Evolutionary conservation across 345 rosid genomes (phyloP).

Genomic region (Schrenkiella parvula): DNA sequence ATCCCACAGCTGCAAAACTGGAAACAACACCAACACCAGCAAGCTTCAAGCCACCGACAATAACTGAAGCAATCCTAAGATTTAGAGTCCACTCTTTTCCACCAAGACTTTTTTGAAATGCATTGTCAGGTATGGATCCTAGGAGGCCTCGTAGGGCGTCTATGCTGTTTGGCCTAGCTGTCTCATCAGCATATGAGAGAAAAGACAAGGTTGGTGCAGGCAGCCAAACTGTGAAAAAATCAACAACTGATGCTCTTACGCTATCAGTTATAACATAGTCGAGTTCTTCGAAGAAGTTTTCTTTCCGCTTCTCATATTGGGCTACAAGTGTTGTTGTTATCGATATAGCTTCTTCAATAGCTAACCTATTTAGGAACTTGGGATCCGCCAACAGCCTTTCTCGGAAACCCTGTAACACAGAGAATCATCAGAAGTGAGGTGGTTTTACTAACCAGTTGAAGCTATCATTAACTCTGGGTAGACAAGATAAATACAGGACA

Average conservation of each 20-base stretch:
- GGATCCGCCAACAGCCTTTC: constrained; percentile 93
- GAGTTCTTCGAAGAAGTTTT: constrained; percentile 81
- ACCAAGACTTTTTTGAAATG: constrained; percentile 81
- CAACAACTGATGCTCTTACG: constrained; percentile 70
- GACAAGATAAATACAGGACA: not conserved
- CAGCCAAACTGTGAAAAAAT: constrained; percentile 92
- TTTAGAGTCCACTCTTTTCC: constrained; percentile 76
- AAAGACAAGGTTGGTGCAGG: constrained; percentile 93
- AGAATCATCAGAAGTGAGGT: not conserved
- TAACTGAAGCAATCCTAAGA: constrained; percentile 78
- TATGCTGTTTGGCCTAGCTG: constrained; percentile 44
- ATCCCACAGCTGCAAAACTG: constrained; percentile 77
- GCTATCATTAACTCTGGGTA: not conserved
- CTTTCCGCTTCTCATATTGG: constrained; percentile 85
- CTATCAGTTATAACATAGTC: constrained; percentile 93
- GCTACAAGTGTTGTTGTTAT: constrained; percentile 88
- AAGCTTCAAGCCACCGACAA: constrained; percentile 82
- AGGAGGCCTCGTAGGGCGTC: constrained; percentile 66
- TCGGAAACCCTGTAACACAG: constrained; percentile 77
- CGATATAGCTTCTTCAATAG: constrained; percentile 89
- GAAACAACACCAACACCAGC: constrained; percentile 82
- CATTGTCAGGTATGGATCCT: constrained; percentile 91
- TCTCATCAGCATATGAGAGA: constrained; percentile 60
- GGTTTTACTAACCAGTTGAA: not conserved
- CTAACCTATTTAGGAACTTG: constrained; percentile 81